Percentiles rank a stretch among this genome's conserved stretches.
Evolutionary conservation across 106 monocot species (phyloP).

Genomic region (Apostasia shenzhenica): DNA sequence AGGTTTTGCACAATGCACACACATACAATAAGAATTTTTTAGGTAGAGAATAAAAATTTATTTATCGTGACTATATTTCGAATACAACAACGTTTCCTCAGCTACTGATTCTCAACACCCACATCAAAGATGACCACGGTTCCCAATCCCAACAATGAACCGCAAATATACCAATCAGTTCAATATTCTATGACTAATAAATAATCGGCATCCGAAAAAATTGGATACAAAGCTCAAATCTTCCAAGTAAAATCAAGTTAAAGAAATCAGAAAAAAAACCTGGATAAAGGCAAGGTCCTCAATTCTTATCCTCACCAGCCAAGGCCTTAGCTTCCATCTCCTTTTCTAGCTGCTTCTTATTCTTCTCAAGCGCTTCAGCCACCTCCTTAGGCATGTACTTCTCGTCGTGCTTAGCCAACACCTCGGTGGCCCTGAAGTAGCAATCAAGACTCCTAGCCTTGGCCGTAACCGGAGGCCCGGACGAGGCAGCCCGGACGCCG

Average conservation of each 20-base stretch:
- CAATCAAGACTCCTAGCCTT: conserved; percentile 64
- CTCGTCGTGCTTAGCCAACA: conserved; percentile 97
- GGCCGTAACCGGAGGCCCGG: conserved; percentile 30
- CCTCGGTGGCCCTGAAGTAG: conserved; percentile 81
- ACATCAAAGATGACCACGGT: not conserved
- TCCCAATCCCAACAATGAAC: not conserved
- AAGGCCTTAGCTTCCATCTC: conserved; percentile 19
- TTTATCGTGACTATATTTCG: no score
- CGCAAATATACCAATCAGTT: not conserved
- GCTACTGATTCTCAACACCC: no score
- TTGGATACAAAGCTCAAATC: conserved; percentile 1
- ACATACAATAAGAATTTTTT: no score
- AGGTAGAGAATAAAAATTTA: no score
- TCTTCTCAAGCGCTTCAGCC: conserved; percentile 77
- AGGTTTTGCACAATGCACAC: no score
- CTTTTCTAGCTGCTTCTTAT: conserved; percentile 74
- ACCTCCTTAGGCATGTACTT: conserved; percentile 99
- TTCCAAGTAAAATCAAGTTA: not conserved
- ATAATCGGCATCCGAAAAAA: not conserved
- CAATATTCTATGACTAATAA: not conserved
- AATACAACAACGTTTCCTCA: no score
- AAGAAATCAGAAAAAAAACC: conserved; percentile 4
- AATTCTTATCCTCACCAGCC: not conserved
- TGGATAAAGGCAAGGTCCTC: not conserved
- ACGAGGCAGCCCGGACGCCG: not conserved